Evolutionary conservation across 108 stramenopile genomes (phyloP).

Genomic region (Nannochloropsis granulata): DNA sequence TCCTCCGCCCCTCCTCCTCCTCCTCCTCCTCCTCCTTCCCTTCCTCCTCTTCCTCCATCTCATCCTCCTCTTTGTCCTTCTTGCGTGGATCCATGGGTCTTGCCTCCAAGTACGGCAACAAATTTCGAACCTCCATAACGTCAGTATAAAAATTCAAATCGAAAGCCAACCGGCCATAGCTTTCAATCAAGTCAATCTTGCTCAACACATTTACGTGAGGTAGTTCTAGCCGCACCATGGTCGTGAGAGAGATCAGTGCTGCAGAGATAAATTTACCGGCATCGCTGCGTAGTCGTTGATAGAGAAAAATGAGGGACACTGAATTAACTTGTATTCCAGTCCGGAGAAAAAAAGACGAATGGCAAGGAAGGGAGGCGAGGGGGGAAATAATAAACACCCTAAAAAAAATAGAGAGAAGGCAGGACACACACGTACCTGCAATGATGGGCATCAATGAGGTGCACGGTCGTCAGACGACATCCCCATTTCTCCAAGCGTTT

Average conservation of each 20-base stretch:
- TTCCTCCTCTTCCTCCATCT: background rate
- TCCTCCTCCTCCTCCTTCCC: background rate
- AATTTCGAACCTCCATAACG: constrained; percentile 19
- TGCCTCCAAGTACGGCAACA: constrained; percentile 18
- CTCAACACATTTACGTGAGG: constrained; percentile 86
- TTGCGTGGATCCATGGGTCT: background rate
- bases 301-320: background rate
- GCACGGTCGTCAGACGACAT: constrained; percentile 70
- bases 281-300: background rate
- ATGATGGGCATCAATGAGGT: constrained; percentile 85
- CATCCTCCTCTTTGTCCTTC: background rate
- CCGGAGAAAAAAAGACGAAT: too few species aligned
- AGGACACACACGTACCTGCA: constrained; percentile 42
- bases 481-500: constrained; percentile 51
- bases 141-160: constrained; percentile 42
- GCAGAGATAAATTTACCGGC: constrained; percentile 68
- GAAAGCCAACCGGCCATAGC: constrained; percentile 34
- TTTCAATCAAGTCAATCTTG: constrained; percentile 73
- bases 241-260: constrained; percentile 65
- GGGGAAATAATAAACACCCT: background rate
- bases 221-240: constrained; percentile 84
- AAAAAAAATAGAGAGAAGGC: background rate
- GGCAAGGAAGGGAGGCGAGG: too few species aligned
- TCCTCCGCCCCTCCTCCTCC: background rate
- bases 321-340: background rate